Evolutionary conservation across 768 basidiomycete genomes (phyloP), one percentile per base, ranked within the genome.

Genomic region (Glaciozyma antarctica): DNA sequence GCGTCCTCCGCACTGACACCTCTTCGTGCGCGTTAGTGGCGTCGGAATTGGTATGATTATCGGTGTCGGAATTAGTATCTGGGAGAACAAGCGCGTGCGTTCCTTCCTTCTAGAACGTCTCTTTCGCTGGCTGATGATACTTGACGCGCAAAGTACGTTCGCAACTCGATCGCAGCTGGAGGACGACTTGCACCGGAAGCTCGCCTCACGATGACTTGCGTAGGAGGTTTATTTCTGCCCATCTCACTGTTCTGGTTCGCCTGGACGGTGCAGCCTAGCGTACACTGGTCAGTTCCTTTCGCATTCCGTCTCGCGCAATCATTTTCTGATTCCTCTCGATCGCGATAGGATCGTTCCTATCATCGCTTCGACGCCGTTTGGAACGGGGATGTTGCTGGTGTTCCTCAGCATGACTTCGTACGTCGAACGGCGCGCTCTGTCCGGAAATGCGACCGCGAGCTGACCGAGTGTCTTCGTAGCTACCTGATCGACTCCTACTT

Each of bases 121-220:
- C 32, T 32, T 32, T 24, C 24, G 26, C 30, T 52, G 5, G 9
- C 26, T 52, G 26, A 52, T 16, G 12, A 13, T 2, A 15, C 2
- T 4, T 30, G 32, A n/a, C 32, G 32, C 26, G 13, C 51, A 41
- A 24, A 74, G 49, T 80, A 79, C 72, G 64, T 75, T 52, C 69
- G 71, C 26, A 71, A 63, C 3, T 67, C 74, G 60, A 66, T 68
- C 30, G 55, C 54, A 12, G 74, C 74, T 12, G 78, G 78, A 47
- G 53, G 28, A 21, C 56, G 72, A 15, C 76, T 77, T 2, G 70
- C 75, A 2, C 77, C 79, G 2, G 79, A 80, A 60, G 76, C 77
- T 24, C 74, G 79, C 43, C 72, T 80, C 4, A 75, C 74, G 0
- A 71, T 76, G 0, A 75, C 77, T n/a, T 74, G 76, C n/a, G 59